A percentile compares a stretch with the other conserved stretches of the same genome.
phyloP scores from a whole-genome alignment of 129 eudicot genomes.

The Lactuca saligna region DNA sequence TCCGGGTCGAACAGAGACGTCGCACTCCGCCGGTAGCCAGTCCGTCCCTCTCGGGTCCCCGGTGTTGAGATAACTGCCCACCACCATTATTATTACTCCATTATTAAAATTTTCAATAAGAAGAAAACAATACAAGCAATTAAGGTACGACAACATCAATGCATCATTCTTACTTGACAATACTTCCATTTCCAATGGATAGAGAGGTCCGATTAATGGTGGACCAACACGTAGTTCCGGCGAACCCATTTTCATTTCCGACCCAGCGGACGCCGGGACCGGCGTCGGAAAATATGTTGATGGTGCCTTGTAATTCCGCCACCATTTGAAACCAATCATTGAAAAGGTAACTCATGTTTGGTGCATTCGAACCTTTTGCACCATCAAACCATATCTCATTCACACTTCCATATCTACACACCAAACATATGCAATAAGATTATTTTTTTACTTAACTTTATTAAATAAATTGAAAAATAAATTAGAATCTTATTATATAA shows the following conservation, averaged over 20 bases:
- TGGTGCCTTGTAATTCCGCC: constrained; percentile 74
- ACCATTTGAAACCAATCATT: constrained; percentile 85
- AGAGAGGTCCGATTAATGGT: constrained; percentile 67
- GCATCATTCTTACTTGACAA: constrained; percentile 51
- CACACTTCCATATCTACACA: constrained; percentile 66
- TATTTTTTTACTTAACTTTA: too few relatives aligned
- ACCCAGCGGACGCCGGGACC: constrained; percentile 92
- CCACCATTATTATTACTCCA: constrained; percentile 4
- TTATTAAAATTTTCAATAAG: constrained; percentile 9
- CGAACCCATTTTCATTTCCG: constrained; percentile 75
- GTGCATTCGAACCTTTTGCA: constrained; percentile 73
- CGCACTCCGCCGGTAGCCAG: constrained; percentile 95
- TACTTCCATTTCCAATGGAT: constrained; percentile 74
- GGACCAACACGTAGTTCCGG: constrained; percentile 89
- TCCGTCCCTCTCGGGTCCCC: constrained; percentile 82
- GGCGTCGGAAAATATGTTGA: constrained; percentile 92
- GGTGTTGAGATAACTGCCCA: constrained; percentile 67
- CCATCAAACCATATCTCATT: constrained; percentile 96
- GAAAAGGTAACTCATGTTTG: constrained; percentile 75
- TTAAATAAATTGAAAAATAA: too few relatives aligned
- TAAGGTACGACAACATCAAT: not conserved
- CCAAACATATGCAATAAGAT: not conserved
- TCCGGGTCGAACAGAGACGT: constrained; percentile 73
- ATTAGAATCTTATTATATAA: too few relatives aligned
- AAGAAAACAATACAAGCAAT: too few relatives aligned